These are phyloP conservation scores for Didymella glomerata DNA, from an alignment of 2,329 filamentous ascomycete genomes.

Conservation along the genomic window DNA sequence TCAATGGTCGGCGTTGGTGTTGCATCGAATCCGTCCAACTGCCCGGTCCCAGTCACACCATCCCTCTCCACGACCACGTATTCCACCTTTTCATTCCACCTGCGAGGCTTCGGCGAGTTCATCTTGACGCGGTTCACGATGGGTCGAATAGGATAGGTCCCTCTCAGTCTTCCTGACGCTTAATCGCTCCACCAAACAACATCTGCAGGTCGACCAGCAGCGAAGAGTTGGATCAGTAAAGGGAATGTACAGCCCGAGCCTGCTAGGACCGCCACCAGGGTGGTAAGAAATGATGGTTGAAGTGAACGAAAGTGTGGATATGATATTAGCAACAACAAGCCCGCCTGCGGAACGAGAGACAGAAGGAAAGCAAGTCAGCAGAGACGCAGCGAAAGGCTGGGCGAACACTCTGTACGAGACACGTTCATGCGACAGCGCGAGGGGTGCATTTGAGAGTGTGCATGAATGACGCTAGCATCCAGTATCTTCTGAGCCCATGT, in stretches of 20 bases:
- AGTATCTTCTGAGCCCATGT: constrained; percentile 47
- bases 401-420: constrained; percentile 48
- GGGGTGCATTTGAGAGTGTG: constrained; percentile 48
- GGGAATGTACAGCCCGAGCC: constrained; percentile 39
- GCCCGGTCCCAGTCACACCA: constrained; percentile 25
- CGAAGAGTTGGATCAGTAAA: constrained; percentile 13
- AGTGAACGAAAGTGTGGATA: constrained; percentile 44
- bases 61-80: constrained; percentile 43
- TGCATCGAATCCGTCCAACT: constrained; percentile 20
- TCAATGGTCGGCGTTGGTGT: constrained; percentile 33
- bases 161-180: constrained; percentile 49
- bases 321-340: constrained; percentile 45
- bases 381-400: constrained; percentile 45
- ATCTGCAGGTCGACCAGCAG: constrained; percentile 46
- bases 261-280: constrained; percentile 46
- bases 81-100: constrained; percentile 34
- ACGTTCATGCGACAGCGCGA: constrained; percentile 44
- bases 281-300: constrained; percentile 33
- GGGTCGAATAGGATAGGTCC: constrained; percentile 36
- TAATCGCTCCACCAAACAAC: constrained; percentile 42
- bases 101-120: constrained; percentile 38
- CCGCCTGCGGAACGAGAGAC: constrained; percentile 50
- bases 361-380: constrained; percentile 46
- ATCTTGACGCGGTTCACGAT: constrained; percentile 38
- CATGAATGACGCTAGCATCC: constrained; percentile 50